Base-by-base conservation (phyloP, 73 alveolate genomes). In the Paramecium octaurelia region DNA sequence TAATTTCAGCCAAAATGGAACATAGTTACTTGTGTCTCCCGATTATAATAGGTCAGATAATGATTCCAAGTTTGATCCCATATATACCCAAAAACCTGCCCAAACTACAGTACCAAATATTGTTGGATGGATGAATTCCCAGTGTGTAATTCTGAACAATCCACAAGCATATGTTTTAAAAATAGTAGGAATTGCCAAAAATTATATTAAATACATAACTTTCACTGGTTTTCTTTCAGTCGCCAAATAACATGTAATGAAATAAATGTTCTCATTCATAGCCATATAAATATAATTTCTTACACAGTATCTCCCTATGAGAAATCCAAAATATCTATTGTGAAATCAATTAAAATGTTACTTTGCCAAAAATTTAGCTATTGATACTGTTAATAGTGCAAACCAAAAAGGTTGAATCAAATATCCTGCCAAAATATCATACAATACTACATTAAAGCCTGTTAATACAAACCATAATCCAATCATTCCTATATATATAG, bases 111-210 rank as follows among this genome's bases (percentile, higher is more conserved):
- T 80, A 11, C 91, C 91, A 80, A 80, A 80, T 18, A 80, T 10
- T 4, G 91, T 80, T 6, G 91, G 91, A 46, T 46, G 48, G 4
- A 80, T 42, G 24, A 11, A 80, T 27, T 80, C 8, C 42, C 44
- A 42, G 44, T 80, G 91, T 6, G 91, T 31, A 2, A 80, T 80
- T 80, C 91, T 40, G 23, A 80, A 80, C 29, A 80, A 80, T 12
- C 91, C 91, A 80, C 91, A 80, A 18, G 91, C 91, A 44, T 80
- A 80, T 4, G 91, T 80, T 80, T 80, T 80, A 43, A 80, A 80
- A 3, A 80, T 80, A 10, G 91, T 80, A 10, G 91, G 91, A 80
- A 80, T 46, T 1, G 48, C 70, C 57, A 80, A 80, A 48, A 80
- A 80, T 48, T 80, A 80, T 14, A 80, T 40, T 7, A 80, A 23